Evolutionary conservation across 495 filamentous ascomycete species (phyloP).

Genomic region (Penicillium macrosclerotiorum): DNA sequence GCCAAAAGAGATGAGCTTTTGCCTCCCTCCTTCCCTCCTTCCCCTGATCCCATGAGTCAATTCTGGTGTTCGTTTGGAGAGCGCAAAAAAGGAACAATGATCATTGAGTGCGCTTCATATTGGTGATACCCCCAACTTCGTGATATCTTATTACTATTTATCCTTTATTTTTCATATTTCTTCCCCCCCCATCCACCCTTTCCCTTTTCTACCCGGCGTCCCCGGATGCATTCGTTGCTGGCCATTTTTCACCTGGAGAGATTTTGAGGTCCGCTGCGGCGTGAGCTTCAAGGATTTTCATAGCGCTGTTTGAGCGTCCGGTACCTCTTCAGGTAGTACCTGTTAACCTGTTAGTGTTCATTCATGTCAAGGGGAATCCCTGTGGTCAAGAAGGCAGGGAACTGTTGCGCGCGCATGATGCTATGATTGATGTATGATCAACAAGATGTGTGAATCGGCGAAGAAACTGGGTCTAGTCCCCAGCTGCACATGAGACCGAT

Average conservation of each 20-base stretch:
- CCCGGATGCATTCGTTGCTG: conserved; percentile 15
- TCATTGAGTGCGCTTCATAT: conserved; percentile 43
- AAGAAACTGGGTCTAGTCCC: conserved; percentile 10
- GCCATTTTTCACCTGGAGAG: conserved; percentile 2
- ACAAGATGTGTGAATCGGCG: conserved; percentile 16
- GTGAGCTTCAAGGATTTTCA: conserved; percentile 41
- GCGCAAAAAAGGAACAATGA: conserved; percentile 26
- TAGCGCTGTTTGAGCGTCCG: conserved; percentile 84
- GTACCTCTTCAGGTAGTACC: conserved; percentile 95
- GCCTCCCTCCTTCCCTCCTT: background rate
- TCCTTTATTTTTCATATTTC: conserved; percentile 21
- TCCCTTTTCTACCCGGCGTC: conserved; percentile 25
- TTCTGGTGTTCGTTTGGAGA: conserved; percentile 27
- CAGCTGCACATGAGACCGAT: conserved; percentile 1
- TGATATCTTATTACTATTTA: conserved; percentile 11
- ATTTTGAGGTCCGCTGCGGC: conserved; percentile 6
- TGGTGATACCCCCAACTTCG: conserved; percentile 45
- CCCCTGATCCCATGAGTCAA: conserved; percentile 13
- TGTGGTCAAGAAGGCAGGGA: conserved; percentile 8
- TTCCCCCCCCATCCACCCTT: conserved; percentile 4
- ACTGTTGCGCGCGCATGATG: conserved; percentile 28
- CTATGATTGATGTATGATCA: conserved; percentile 31
- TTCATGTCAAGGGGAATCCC: conserved; percentile 2
- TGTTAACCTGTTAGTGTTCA: conserved; percentile 33
- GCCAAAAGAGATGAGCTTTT: conserved; percentile 56